Evolutionary conservation across 1,139 yeast genomes (phyloP), one percentile per base, ranked within the genome.

Genomic region (Taphrina pruni): DNA sequence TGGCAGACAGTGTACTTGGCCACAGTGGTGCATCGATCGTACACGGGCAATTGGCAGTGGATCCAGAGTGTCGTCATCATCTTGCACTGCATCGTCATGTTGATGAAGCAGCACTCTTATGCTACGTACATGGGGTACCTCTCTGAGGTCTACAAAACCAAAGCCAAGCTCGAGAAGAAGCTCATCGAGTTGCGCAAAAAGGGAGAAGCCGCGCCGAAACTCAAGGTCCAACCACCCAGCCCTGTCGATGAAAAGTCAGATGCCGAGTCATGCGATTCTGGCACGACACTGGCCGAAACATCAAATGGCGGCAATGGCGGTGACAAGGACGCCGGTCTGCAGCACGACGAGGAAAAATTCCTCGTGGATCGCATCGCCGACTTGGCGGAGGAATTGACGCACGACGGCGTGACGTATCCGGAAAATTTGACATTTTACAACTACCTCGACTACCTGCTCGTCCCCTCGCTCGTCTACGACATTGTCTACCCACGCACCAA

Each of bases 71-170:
- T 92, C 54, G 93, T 89, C 75, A 79, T 93, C 72, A 83, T 90
- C 70, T 81, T 93, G 70, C 98, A 93, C 77, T 86, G 90, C n/a
- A 81, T 90, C 68, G 97, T 93, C 4, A 80, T 92, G 73, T 78
- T 93, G 73, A 93, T 93, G 98, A 93, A 93, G 77, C 88, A 88
- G 87, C 97, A 93, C 77, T 90, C 97, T 1, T 93, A 87, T 76
- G 90, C 90, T 0, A 90, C 88, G 75, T 93, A 87, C 79, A 92
- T 92, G 76, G 98, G 97, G 0, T 90, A 92, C 76, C 80, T 92
- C 69, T 90, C 96, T 94, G 80, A 78, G 36, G 84, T 88, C 43
- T 75, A 76, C 41, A 79, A 81, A 66, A 52, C 75, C 69, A 7
- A 70, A 17, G 32, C 71, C 3, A 69, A 70, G 48, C 70, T 67